phyloP scores from a whole-genome alignment of 2,329 filamentous ascomycete genomes.

The Chaetomiaceae sp. region DNA sequence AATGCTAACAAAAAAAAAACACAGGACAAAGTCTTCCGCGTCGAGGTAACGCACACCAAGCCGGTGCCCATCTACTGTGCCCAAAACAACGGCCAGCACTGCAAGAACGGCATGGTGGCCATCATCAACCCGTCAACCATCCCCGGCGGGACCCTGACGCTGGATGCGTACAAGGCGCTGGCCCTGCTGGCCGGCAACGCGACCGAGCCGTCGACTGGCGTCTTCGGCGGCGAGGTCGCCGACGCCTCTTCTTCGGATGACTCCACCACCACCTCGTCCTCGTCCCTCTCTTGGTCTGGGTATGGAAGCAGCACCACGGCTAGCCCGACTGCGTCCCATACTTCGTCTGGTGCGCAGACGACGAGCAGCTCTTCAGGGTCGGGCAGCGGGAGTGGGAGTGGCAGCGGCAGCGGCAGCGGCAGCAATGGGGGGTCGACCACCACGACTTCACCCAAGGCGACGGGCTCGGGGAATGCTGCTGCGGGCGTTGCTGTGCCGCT shows the following conservation, averaged over 20 bases:
- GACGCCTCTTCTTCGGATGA: no score
- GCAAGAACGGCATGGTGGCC: constrained; percentile 45
- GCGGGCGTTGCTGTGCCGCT: constrained; percentile 2
- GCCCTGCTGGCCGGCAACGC: constrained; percentile 18
- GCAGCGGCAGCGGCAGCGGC: background rate
- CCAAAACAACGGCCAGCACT: constrained; percentile 38
- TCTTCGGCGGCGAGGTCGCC: constrained; percentile 21
- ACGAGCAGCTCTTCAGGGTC: background rate
- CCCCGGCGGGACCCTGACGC: constrained; percentile 5
- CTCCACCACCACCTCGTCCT: no score
- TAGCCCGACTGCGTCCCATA: no score
- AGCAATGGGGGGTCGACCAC: background rate
- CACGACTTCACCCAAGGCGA: background rate
- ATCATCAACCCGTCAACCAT: constrained; percentile 37
- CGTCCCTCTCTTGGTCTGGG: no score
- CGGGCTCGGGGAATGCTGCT: constrained; percentile 3
- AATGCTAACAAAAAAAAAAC: background rate
- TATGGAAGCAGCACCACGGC: no score
- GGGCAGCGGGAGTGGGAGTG: background rate
- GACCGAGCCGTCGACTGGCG: constrained; percentile 14
- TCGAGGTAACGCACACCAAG: constrained; percentile 37
- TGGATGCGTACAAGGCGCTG: constrained; percentile 18
- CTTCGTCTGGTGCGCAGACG: no score
- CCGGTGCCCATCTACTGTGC: constrained; percentile 44
- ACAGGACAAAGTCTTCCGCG: constrained; percentile 35